phyloP scores from a whole-genome alignment of 2,329 filamentous ascomycete species.

The Aspergillus persii region DNA sequence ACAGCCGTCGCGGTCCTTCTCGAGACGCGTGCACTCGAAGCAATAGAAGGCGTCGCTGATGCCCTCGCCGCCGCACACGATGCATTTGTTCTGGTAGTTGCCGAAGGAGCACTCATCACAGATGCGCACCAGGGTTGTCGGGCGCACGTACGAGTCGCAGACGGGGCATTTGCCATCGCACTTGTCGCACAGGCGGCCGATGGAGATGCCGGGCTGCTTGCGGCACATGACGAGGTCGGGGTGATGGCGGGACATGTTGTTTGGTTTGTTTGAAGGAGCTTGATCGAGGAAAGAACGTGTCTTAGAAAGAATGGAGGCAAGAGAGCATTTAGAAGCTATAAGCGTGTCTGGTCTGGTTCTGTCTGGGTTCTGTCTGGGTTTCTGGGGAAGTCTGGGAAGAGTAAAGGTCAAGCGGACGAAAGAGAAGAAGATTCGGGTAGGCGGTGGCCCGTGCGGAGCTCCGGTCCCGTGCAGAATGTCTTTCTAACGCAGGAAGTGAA shows the following conservation, averaged over 20 bases:
- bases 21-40: slow-evolving; percentile 94
- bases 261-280: background rate
- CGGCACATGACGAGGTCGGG: slow-evolving; percentile 99
- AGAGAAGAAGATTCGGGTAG: too few species aligned
- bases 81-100: slow-evolving; percentile 99
- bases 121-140: slow-evolving; percentile 94
- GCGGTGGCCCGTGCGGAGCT: too few species aligned
- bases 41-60: slow-evolving; percentile 99
- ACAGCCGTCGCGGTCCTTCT: slow-evolving; percentile 96
- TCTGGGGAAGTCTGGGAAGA: too few species aligned
- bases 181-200: slow-evolving; percentile 98
- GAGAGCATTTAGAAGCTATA: too few species aligned
- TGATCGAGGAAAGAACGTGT: too few species aligned
- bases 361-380: too few species aligned
- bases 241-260: slow-evolving; percentile 85
- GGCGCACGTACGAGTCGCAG: slow-evolving; percentile 97
- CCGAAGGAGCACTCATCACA: slow-evolving; percentile 99
- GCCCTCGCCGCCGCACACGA: slow-evolving; percentile 96
- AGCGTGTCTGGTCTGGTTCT: too few species aligned
- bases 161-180: slow-evolving; percentile 99
- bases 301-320: too few species aligned
- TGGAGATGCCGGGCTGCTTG: slow-evolving; percentile 95
- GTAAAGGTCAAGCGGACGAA: too few species aligned
- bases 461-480: too few species aligned
- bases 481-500: too few species aligned